A percentile compares a stretch with the other conserved stretches of the same genome.
Conservation (phyloP, 164 flowering plant species). For the Akebia trifoliata region DNA sequence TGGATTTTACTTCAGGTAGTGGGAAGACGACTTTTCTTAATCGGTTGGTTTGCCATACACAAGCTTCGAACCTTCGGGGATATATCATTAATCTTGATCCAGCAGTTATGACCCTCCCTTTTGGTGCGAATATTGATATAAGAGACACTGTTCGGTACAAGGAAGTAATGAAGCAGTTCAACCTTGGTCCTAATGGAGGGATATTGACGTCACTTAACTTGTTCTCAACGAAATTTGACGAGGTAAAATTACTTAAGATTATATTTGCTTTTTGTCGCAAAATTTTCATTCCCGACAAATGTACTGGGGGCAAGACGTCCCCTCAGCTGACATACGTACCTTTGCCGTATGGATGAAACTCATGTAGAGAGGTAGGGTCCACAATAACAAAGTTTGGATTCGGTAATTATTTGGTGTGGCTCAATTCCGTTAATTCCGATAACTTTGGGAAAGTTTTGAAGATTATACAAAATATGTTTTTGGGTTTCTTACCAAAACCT, state of each 20-base stretch:
- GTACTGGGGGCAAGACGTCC: neutral
- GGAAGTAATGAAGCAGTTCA: constrained; percentile 96
- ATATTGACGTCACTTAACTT: constrained; percentile 87
- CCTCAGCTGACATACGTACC: too few species aligned
- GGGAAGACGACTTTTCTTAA: constrained; percentile 93
- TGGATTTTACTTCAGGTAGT: constrained; percentile 48
- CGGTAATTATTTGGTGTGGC: too few species aligned
- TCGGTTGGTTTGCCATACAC: constrained; percentile 77
- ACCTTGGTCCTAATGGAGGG: constrained; percentile 96
- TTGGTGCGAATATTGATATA: constrained; percentile 89
- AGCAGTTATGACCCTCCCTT: constrained; percentile 85
- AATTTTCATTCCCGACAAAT: neutral
- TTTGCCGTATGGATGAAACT: too few species aligned
- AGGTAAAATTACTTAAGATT: constrained; percentile 39
- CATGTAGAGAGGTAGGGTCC: too few species aligned
- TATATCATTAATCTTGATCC: constrained; percentile 93
- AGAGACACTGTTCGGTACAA: constrained; percentile 87
- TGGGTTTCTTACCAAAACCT: too few species aligned
- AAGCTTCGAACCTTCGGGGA: constrained; percentile 60
- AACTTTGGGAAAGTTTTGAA: too few species aligned
- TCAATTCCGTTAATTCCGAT: too few species aligned
- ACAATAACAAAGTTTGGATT: too few species aligned
- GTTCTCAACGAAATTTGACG: constrained; percentile 91
- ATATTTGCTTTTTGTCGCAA: neutral
- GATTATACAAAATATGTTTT: too few species aligned